A percentile compares a stretch with the other conserved stretches of the same genome.
Evolutionary conservation across 805 yeast genomes (phyloP).

Genomic region (Candida taoyuanica): DNA sequence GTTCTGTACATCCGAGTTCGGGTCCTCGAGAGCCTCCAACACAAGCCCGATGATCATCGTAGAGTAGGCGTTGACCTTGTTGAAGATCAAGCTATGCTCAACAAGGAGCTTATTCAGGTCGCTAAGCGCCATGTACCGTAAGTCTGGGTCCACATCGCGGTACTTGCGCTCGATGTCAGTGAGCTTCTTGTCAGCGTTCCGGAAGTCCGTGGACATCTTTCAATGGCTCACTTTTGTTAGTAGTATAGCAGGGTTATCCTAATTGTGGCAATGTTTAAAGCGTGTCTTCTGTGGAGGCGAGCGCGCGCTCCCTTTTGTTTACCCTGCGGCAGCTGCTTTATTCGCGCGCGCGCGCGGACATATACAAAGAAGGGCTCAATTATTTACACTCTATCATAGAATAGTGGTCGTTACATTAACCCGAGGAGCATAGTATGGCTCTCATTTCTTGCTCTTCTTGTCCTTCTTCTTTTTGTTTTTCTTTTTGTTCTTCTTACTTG

Average conservation of each 20-base stretch:
- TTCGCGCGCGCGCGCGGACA: not conserved
- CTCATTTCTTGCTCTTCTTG: slow-evolving; percentile 15
- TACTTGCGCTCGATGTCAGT: slow-evolving; percentile 38
- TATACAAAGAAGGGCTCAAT: too few species aligned
- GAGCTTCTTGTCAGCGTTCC: slow-evolving; percentile 26
- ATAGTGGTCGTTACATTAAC: too few species aligned
- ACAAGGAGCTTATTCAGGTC: slow-evolving; percentile 52
- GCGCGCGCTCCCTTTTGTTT: not conserved
- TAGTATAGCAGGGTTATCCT: too few species aligned
- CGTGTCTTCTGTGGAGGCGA: too few species aligned
- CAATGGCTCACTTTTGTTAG: too few species aligned
- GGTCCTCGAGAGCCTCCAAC: slow-evolving; percentile 48
- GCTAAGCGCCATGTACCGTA: slow-evolving; percentile 79
- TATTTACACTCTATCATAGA: too few species aligned
- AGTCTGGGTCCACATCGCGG: slow-evolving; percentile 70
- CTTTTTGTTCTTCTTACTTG: slow-evolving; percentile 9
- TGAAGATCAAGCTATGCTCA: slow-evolving; percentile 26
- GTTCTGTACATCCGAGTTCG: slow-evolving; percentile 67
- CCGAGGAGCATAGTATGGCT: too few species aligned
- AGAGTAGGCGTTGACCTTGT: slow-evolving; percentile 28
- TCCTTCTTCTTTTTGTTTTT: slow-evolving; percentile 17
- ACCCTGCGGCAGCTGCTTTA: not conserved
- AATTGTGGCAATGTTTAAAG: too few species aligned
- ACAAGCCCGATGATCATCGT: slow-evolving; percentile 36
- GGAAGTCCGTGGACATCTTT: slow-evolving; percentile 23